Base-by-base conservation (phyloP, 2,329 filamentous ascomycete genomes). In the Aspergillus sergii region DNA sequence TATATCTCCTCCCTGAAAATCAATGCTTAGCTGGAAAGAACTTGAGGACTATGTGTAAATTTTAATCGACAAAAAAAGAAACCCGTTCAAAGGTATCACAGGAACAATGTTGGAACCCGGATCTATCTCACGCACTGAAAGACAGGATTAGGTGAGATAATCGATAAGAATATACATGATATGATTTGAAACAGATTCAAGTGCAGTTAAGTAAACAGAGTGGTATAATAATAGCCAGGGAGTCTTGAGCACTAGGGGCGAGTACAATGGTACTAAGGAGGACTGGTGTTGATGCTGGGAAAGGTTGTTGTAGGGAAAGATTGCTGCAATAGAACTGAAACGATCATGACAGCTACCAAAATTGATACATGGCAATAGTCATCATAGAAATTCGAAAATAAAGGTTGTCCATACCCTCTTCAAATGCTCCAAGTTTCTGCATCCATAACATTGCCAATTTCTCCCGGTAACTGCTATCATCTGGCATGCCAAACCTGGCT, bases 371-470 rank as follows among this genome's bases (percentile, higher is more conserved):
- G 59, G 56, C 48, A 36, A 62, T 26, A 51, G 9, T 16, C 54
- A 43, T 9, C 2, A 28, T n/a, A n/a, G 59, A 46, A 4, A 53
- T 53, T 36, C 26, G 54, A 59, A 21, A 61, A 55, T 32, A 43
- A 14, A 59, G 54, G 12, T 59, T 48, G 71, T 51, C 28, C 75
- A 68, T 64, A 80, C 80, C 78, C 66, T 66, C 53, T 63, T 74
- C 69, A 56, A 66, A 75, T 32, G 81, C 75, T 1, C 79, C 79
- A 12, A 74, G 75, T 28, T 78, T 70, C 54, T 80, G 67, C 72
- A 85, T 78, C 85, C 85, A 87, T 54, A 78, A 72, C 12, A 70
- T 73, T 0, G 76, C 85, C 9, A 86, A 70, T 58, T 81, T 82
- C 32, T 80, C 76, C 0, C 84, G 75, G 68, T 86, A 86, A 1